Evolutionary conservation across 179 eudicot genomes (phyloP), one percentile per base, ranked within the genome.

Genomic region (Heliamphora pulchella): DNA sequence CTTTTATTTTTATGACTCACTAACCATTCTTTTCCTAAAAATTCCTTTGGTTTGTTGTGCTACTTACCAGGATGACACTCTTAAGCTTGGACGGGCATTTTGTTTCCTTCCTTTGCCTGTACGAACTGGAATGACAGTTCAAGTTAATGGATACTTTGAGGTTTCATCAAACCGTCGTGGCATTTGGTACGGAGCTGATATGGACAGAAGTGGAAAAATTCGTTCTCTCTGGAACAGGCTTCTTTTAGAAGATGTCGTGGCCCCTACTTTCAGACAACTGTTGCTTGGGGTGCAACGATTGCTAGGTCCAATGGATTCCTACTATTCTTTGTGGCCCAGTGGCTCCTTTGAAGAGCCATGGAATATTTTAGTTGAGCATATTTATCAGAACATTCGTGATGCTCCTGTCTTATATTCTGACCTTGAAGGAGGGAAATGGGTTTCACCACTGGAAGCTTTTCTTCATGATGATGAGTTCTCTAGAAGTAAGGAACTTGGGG

Each of bases 121-220:
- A 67, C 90, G 85, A 88, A 97, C 99, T 58, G 99, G 99, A 79
- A 79, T 97, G 87, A 53, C 86, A 53, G 97, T 94, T 76, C 99
- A 97, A 81, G 87, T 97, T 81, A 97, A 97, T 87, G 99, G 97
- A 72, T 91, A 90, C 87, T 94, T 97, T 86, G 99, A 97, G 88
- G 98, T 97, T 76, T 97, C 99, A 73, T 97, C 99, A 78, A 97
- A 97, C 78, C 98, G 99, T 61, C 99, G 99, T 74, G 97, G 99
- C 71, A 97, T 97, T 86, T 97, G 99, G 99, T 97, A 92, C 83
- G 99, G 99, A 31, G 97, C 84, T 76, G 99, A 97, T 85, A 97
- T 97, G 99, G 99, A 97, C 87, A 91, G 98, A 90, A 89, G 97
- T 85, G 99, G 99, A 82, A 94, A 89, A 88, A 85, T 97, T 58